Percentiles rank a stretch among this genome's conserved stretches.
These are phyloP conservation scores for Cystobasidium sp. DNA, from an alignment of 1,284 basidiomycete genomes.

Conservation along the genomic window DNA sequence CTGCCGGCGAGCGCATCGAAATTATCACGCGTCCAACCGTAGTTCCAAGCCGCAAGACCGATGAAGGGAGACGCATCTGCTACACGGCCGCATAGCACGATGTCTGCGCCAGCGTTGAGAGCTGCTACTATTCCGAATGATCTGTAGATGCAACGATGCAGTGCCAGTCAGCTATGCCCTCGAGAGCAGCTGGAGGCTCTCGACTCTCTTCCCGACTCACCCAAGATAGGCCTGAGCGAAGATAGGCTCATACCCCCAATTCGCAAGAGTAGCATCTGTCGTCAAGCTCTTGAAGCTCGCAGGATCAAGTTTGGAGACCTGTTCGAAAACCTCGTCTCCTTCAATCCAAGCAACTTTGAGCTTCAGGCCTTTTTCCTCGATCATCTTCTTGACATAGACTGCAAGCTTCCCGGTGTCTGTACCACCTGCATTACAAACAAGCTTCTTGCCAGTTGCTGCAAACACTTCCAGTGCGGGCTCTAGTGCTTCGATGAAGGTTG, in stretches of 20 bases:
- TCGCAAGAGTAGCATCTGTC: conserved; percentile 21
- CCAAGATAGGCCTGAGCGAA: conserved; percentile 35
- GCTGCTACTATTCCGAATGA: conserved; percentile 46
- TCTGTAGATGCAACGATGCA: neutral
- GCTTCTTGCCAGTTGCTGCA: conserved; percentile 15
- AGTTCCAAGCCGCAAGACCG: conserved; percentile 49
- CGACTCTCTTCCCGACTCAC: neutral
- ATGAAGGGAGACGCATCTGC: conserved; percentile 48
- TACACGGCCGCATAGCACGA: conserved; percentile 52
- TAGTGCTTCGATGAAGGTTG: conserved; percentile 31
- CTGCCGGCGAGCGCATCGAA: conserved; percentile 49
- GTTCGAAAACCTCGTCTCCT: conserved; percentile 40
- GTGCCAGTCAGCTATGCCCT: neutral
- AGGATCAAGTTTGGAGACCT: conserved; percentile 5
- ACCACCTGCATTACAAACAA: conserved; percentile 27
- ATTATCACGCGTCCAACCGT: conserved; percentile 48
- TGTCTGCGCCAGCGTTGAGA: conserved; percentile 49
- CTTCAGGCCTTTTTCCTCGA: conserved; percentile 2
- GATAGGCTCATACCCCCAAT: conserved; percentile 24
- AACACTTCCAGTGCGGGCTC: conserved; percentile 21
- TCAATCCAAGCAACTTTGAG: conserved; percentile 37
- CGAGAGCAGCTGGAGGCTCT: neutral
- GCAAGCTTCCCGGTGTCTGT: conserved; percentile 13
- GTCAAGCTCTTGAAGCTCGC: conserved; percentile 21
- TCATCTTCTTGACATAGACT: neutral